A percentile compares a stretch with the other conserved stretches of the same genome.
These are phyloP conservation scores for Backusella sp. DNA, from an alignment of 192 early-diverging fungal species.

Conservation along the genomic window DNA sequence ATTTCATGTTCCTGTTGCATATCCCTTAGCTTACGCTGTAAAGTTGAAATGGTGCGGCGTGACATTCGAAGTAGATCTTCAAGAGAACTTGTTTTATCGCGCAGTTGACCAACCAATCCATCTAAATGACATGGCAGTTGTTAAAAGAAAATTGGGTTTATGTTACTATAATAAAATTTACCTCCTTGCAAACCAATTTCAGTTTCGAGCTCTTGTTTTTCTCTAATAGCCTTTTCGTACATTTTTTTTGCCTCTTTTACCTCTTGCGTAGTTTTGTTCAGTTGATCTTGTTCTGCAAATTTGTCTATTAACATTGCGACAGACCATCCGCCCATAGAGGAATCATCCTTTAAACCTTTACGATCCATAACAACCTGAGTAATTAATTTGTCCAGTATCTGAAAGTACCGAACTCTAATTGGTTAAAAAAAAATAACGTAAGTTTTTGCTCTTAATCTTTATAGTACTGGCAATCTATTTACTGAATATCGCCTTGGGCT, in stretches of 20 bases:
- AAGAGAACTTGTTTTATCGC: conserved; percentile 48
- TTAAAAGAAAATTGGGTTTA: not conserved
- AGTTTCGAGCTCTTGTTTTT: conserved; percentile 70
- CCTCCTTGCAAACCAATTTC: conserved; percentile 67
- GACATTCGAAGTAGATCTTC: conserved; percentile 69
- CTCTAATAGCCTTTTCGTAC: conserved; percentile 61
- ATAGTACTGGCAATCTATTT: not conserved
- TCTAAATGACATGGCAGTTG: conserved; percentile 16
- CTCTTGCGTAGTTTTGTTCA: conserved; percentile 65
- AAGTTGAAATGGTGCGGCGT: conserved; percentile 68
- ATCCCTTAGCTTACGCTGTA: conserved; percentile 72
- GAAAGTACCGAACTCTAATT: conserved; percentile 69
- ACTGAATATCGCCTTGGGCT: conserved; percentile 61
- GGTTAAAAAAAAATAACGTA: conserved; percentile 6
- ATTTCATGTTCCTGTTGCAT: conserved; percentile 64
- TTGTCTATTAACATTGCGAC: conserved; percentile 70
- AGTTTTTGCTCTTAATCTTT: not conserved
- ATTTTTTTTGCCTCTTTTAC: conserved; percentile 61
- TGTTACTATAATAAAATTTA: conserved; percentile 10
- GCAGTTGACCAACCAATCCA: conserved; percentile 51
- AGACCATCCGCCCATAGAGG: conserved; percentile 59
- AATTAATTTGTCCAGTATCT: conserved; percentile 72
- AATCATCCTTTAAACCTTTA: conserved; percentile 53
- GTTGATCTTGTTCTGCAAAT: conserved; percentile 76
- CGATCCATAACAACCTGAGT: conserved; percentile 80